Percentiles rank a stretch among this genome's conserved stretches.
phyloP scores from a whole-genome alignment of 192 early-diverging fungal genomes.

The Coemansia sp. region DNA sequence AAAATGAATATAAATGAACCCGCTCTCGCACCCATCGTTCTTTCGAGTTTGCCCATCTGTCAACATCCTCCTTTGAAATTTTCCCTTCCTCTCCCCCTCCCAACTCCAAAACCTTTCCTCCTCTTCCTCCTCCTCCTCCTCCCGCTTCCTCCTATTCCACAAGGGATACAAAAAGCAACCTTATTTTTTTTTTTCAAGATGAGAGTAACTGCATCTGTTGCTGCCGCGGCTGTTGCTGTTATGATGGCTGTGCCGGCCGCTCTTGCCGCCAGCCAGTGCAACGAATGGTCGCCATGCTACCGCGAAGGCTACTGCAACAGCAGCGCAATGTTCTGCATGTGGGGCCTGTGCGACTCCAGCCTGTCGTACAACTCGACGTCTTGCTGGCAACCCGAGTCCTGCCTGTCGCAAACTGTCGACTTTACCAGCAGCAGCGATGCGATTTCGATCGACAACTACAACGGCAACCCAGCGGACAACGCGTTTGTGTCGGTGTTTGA shows the following conservation, averaged over 20 bases:
- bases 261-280: constrained; percentile 37
- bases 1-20: too few species aligned
- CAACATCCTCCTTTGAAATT: background rate
- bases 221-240: constrained; percentile 18
- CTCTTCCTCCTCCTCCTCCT: background rate
- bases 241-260: constrained; percentile 23
- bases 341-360: constrained; percentile 44
- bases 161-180: too few species aligned
- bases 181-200: background rate
- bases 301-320: constrained; percentile 55
- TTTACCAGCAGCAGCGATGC: constrained; percentile 42
- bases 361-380: constrained; percentile 51
- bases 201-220: constrained; percentile 16
- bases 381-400: constrained; percentile 49
- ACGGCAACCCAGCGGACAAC: constrained; percentile 34
- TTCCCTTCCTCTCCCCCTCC: background rate
- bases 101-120: background rate
- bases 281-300: constrained; percentile 54
- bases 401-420: constrained; percentile 27
- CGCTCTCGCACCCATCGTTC: background rate
- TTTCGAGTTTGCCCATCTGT: too few species aligned
- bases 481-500: constrained; percentile 57
- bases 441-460: constrained; percentile 26
- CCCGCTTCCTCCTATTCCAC: too few species aligned
- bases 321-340: constrained; percentile 50